phyloP scores from a whole-genome alignment of 306 rosid species.

The Prunus armeniaca region DNA sequence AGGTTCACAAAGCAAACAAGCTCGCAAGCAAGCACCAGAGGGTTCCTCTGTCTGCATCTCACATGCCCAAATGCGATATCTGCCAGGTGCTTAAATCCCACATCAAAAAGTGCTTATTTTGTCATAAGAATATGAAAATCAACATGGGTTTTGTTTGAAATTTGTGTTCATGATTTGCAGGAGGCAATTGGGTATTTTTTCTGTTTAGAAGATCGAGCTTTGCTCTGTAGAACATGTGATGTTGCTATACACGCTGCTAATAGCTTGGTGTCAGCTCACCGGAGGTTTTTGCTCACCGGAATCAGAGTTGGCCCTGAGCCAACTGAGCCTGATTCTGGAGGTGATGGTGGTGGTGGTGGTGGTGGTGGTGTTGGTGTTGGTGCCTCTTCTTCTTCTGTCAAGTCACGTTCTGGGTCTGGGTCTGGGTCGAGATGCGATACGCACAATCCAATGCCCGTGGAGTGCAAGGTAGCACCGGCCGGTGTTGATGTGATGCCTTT shows the following conservation, averaged over 20 bases:
- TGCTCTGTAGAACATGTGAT: constrained; percentile 82
- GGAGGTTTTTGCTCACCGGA: constrained; percentile 74
- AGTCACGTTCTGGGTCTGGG: constrained; percentile 42
- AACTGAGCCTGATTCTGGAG: constrained; percentile 25
- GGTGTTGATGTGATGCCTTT: constrained; percentile 29
- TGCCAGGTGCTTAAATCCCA: constrained; percentile 59
- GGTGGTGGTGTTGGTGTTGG: constrained; percentile 9
- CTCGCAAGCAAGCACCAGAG: constrained; percentile 93
- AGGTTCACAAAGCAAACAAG: constrained; percentile 91
- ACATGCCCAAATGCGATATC: constrained; percentile 90
- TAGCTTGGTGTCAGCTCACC: constrained; percentile 50
- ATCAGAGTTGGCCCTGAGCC: constrained; percentile 63
- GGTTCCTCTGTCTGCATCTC: constrained; percentile 62
- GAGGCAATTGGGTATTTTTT: constrained; percentile 80
- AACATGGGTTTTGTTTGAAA: constrained; percentile 4
- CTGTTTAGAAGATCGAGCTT: constrained; percentile 87
- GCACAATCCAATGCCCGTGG: constrained; percentile 39
- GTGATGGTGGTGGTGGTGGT: not conserved
- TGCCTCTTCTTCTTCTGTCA: constrained; percentile 43
- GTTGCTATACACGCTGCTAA: constrained; percentile 65
- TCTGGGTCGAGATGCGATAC: constrained; percentile 34
- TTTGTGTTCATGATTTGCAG: constrained; percentile 31
- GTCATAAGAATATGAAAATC: constrained; percentile 10
- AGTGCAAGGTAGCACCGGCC: constrained; percentile 39
- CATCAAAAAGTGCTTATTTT: not conserved